Percentiles rank a stretch among this genome's conserved stretches.
Evolutionary conservation across 495 filamentous ascomycete genomes (phyloP).

Genomic region (Penicillium lividum): DNA sequence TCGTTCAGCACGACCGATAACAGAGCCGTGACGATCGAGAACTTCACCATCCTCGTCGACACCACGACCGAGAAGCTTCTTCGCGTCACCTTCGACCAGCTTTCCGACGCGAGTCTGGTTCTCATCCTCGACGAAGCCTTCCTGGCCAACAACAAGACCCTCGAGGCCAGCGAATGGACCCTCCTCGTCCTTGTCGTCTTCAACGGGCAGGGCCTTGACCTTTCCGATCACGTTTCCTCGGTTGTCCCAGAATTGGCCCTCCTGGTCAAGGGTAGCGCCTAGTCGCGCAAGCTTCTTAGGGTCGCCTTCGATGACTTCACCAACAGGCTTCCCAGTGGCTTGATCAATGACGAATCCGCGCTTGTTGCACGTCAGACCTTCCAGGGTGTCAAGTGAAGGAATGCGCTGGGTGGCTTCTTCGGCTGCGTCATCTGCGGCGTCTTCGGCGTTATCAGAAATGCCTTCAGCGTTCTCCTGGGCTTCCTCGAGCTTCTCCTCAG

Average conservation of each 20-base stretch:
- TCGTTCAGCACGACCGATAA: conserved; percentile 62
- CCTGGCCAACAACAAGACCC: conserved; percentile 58
- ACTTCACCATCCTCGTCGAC: conserved; percentile 69
- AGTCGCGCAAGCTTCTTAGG: conserved; percentile 57
- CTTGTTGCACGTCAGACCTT: conserved; percentile 64
- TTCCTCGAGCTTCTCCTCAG: not conserved
- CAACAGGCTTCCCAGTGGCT: conserved; percentile 53
- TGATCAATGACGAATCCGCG: conserved; percentile 56
- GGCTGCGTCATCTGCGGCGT: conserved; percentile 27
- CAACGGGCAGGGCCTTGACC: conserved; percentile 58
- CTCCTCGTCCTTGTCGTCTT: conserved; percentile 56
- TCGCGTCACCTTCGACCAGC: conserved; percentile 61
- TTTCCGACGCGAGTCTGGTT: conserved; percentile 59
- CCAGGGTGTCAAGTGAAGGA: conserved; percentile 59
- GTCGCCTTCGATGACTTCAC: conserved; percentile 62
- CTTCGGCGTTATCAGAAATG: conserved; percentile 6
- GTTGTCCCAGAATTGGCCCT: conserved; percentile 65
- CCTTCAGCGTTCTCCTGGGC: no score
- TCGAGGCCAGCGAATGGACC: conserved; percentile 65
- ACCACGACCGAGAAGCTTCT: conserved; percentile 61
- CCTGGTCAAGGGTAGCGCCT: conserved; percentile 57
- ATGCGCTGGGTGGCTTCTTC: conserved; percentile 41
- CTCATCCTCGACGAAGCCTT: conserved; percentile 61
- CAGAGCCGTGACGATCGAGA: conserved; percentile 61
- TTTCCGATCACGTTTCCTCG: conserved; percentile 61